Conservation (phyloP, 345 rosid genomes). For the Eucalyptus tenuipes region DNA sequence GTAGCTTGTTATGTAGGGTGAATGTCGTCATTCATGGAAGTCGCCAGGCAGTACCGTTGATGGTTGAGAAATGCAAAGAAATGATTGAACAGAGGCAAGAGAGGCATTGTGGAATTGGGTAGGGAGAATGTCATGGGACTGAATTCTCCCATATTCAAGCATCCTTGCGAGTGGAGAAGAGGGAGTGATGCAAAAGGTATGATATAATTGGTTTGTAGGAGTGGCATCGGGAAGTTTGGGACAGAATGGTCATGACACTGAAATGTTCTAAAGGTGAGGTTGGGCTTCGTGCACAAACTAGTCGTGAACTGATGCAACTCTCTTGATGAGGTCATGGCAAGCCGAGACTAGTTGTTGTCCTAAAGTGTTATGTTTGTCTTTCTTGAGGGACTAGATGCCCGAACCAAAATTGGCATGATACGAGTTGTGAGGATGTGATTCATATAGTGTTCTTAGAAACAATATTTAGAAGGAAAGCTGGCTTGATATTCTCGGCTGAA, state of each 20-base stretch:
- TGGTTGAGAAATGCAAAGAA: background rate
- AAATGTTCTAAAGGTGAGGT: background rate
- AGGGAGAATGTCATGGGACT: background rate
- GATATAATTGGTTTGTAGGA: background rate
- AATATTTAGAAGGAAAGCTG: background rate
- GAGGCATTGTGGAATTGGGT: background rate
- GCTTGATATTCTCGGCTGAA: background rate
- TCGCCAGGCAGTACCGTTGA: background rate
- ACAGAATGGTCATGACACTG: too few relatives aligned
- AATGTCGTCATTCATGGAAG: background rate
- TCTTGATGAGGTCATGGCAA: background rate
- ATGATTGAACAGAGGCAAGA: background rate
- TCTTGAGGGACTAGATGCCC: background rate
- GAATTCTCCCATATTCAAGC: background rate
- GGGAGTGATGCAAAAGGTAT: background rate
- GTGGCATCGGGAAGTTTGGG: background rate
- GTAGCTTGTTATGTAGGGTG: background rate
- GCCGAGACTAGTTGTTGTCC: background rate
- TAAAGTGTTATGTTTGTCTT: background rate
- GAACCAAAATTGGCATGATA: background rate
- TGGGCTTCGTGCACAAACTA: background rate
- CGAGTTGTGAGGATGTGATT: background rate
- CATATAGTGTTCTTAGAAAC: too few relatives aligned
- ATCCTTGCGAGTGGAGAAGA: background rate
- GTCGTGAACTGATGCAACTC: background rate